Evolutionary conservation across 2,329 filamentous ascomycete genomes (phyloP).

Genomic region (Fusarium solani-melongenae): DNA sequence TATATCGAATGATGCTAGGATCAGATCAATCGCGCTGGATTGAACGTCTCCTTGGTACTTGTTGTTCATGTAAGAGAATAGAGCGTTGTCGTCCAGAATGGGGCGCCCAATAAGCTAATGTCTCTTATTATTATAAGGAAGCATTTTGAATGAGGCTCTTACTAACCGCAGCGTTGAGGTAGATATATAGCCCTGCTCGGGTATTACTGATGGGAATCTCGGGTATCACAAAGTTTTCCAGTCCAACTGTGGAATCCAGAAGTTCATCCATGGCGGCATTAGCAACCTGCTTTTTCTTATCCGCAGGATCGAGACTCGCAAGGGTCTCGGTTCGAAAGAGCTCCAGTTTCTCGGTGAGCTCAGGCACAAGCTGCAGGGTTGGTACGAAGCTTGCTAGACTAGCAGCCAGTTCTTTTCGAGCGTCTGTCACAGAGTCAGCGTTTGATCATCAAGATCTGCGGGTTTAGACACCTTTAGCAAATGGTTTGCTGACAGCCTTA

Average conservation of each 20-base stretch:
- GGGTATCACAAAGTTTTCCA: conserved; percentile 65
- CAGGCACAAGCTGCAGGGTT: conserved; percentile 66
- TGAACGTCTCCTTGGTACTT: conserved; percentile 86
- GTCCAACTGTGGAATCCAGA: conserved; percentile 65
- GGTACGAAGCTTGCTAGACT: conserved; percentile 66
- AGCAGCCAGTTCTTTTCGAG: conserved; percentile 61
- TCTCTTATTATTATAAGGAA: conserved; percentile 17
- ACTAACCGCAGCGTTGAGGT: conserved; percentile 81
- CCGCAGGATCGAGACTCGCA: conserved; percentile 63
- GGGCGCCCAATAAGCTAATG: conserved; percentile 81
- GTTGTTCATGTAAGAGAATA: conserved; percentile 85
- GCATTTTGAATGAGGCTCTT: too few relatives aligned
- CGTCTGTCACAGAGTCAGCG: conserved; percentile 47
- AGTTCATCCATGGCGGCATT: conserved; percentile 66
- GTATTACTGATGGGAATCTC: conserved; percentile 80
- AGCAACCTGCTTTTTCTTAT: conserved; percentile 62
- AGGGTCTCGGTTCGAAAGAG: conserved; percentile 68
- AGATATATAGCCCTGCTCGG: conserved; percentile 85
- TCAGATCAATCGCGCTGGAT: conserved; percentile 81
- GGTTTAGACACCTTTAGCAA: conserved; percentile 60
- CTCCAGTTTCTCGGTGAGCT: conserved; percentile 65
- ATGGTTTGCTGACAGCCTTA: conserved; percentile 62
- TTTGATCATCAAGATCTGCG: background rate
- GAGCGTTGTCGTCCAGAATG: conserved; percentile 80
- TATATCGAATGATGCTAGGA: conserved; percentile 89